These are phyloP conservation scores for Tympanopsis confertula DNA, from an alignment of 2,329 filamentous ascomycete genomes.

Conservation along the genomic window DNA sequence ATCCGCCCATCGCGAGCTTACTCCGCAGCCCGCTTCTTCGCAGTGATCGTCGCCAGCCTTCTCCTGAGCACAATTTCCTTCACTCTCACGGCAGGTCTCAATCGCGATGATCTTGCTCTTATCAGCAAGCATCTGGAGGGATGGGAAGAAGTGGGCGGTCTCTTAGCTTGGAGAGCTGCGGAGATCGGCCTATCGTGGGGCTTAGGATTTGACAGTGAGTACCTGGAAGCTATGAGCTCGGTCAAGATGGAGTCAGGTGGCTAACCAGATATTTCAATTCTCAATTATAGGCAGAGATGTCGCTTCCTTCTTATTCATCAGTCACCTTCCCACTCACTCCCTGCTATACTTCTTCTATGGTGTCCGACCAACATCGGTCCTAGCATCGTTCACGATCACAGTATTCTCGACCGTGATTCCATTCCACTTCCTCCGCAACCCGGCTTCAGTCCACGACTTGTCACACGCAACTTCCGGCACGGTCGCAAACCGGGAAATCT, in stretches of 20 bases:
- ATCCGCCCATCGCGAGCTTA: not conserved
- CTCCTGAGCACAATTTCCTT: not conserved
- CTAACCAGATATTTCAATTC: too few species aligned
- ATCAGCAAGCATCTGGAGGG: not conserved
- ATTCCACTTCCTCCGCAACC: not conserved
- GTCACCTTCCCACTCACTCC: not conserved
- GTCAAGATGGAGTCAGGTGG: not conserved
- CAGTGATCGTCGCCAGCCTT: not conserved
- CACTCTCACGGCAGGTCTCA: not conserved
- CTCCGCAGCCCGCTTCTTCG: not conserved
- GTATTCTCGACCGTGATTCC: not conserved
- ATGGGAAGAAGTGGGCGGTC: not conserved
- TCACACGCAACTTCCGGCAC: not conserved
- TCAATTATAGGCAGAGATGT: conserved; percentile 7
- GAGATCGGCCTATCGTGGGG: not conserved
- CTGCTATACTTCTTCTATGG: not conserved
- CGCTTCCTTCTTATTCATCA: not conserved
- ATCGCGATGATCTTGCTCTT: not conserved
- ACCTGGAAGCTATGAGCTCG: conserved; percentile 1
- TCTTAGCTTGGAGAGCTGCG: conserved; percentile 4
- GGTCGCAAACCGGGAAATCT: not conserved
- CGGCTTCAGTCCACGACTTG: not conserved
- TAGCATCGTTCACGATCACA: not conserved
- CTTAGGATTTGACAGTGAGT: conserved; percentile 14
- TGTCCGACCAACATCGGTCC: not conserved